Conservation (phyloP, 2,329 filamentous ascomycete genomes). For the Fusarium napiforme region DNA sequence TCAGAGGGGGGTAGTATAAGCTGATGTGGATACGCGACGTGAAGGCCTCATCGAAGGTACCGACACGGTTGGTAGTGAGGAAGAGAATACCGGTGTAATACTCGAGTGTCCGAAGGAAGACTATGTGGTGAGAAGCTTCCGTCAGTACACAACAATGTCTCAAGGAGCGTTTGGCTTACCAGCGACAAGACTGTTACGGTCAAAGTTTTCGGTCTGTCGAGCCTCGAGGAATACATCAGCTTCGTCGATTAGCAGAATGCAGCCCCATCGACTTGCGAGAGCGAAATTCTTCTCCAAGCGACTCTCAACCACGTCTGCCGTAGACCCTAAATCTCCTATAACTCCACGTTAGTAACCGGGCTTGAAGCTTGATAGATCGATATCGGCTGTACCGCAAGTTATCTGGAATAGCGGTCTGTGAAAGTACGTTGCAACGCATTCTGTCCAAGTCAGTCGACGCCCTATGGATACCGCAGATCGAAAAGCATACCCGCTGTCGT, state of each 20-base stretch:
- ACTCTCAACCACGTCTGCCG: not conserved
- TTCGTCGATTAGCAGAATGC: constrained; percentile 4
- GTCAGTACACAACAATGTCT: too few species aligned
- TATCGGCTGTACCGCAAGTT: too few species aligned
- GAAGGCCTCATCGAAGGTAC: not conserved
- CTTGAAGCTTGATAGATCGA: too few species aligned
- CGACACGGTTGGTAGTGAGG: not conserved
- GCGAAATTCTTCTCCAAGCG: constrained; percentile 3
- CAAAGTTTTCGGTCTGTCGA: not conserved
- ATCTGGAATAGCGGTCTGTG: constrained; percentile 8
- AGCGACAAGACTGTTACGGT: constrained; percentile 15
- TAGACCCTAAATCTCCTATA: not conserved
- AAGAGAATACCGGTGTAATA: not conserved
- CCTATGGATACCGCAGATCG: too few species aligned
- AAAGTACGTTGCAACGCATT: constrained; percentile 20
- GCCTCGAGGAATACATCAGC: not conserved
- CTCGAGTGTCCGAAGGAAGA: not conserved
- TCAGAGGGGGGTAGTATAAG: not conserved
- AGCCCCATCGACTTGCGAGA: not conserved
- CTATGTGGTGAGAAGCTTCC: too few species aligned
- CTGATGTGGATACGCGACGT: not conserved
- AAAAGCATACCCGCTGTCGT: not conserved
- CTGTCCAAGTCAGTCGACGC: not conserved
- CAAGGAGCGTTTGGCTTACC: too few species aligned
- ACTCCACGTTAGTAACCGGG: too few species aligned